These are phyloP conservation scores for Taiwanofungus camphoratus DNA, from an alignment of 1,284 basidiomycete species.

Conservation along the genomic window DNA sequence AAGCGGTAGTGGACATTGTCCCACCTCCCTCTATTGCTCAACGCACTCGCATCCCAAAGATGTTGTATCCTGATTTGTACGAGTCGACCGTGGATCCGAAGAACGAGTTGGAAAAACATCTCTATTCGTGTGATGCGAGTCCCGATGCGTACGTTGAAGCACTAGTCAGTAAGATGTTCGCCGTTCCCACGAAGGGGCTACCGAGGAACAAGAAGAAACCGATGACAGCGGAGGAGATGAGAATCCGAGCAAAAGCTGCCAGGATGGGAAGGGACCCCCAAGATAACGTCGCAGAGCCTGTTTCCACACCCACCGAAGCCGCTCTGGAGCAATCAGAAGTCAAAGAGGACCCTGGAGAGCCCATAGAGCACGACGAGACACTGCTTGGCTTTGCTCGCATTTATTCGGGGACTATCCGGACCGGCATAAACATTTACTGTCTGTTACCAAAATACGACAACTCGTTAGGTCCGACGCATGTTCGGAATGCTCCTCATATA, in stretches of 20 bases:
- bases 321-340: constrained; percentile 19
- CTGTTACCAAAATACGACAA: constrained; percentile 88
- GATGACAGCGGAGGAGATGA: constrained; percentile 85
- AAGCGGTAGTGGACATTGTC: constrained; percentile 87
- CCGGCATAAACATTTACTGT: constrained; percentile 64
- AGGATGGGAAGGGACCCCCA: constrained; percentile 40
- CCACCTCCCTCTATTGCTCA: constrained; percentile 87
- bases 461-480: constrained; percentile 60
- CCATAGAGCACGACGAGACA: constrained; percentile 42
- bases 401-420: constrained; percentile 82
- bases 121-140: constrained; percentile 71
- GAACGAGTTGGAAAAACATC: constrained; percentile 77
- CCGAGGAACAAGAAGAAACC: constrained; percentile 80
- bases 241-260: constrained; percentile 61
- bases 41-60: constrained; percentile 80
- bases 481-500: constrained; percentile 68
- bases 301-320: constrained; percentile 20
- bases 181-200: constrained; percentile 73
- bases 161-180: constrained; percentile 99
- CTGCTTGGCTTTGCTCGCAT: constrained; percentile 91
- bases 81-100: constrained; percentile 54
- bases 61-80: constrained; percentile 82
- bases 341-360: constrained; percentile 18
- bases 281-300: constrained; percentile 15
- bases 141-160: constrained; percentile 65